A percentile compares a stretch with the other conserved stretches of the same genome.
Evolutionary conservation across 2,329 filamentous ascomycete genomes (phyloP).

Genomic region (Aspergillus felis): DNA sequence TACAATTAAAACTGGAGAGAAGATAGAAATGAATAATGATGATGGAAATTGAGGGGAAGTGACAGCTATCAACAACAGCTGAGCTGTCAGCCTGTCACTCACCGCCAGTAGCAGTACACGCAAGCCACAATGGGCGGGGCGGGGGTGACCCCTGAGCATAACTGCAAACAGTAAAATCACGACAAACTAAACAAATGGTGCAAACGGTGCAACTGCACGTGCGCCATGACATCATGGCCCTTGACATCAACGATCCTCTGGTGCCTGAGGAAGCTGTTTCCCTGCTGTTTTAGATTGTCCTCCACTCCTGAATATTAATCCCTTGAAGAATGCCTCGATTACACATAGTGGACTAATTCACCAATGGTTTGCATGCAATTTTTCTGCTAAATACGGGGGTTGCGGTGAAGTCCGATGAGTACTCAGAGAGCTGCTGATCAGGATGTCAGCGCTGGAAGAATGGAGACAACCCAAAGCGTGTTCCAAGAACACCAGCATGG

Average conservation of each 20-base stretch:
- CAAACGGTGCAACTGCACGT: constrained; percentile 6
- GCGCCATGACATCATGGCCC: constrained; percentile 27
- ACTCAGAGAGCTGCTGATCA: constrained; percentile 16
- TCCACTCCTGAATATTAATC: background rate
- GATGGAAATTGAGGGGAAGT: background rate
- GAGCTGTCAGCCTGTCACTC: constrained; percentile 23
- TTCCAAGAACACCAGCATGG: constrained; percentile 28
- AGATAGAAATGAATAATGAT: constrained; percentile 2
- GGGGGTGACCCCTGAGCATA: constrained; percentile 4
- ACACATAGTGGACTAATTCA: background rate
- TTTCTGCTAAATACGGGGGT: constrained; percentile 1
- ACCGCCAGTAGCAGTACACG: constrained; percentile 28
- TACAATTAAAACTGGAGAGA: background rate
- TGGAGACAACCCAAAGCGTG: constrained; percentile 14
- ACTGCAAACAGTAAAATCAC: constrained; percentile 18
- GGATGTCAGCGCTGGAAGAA: constrained; percentile 14
- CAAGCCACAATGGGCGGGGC: constrained; percentile 23
- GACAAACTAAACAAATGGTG: constrained; percentile 24
- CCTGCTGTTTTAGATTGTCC: background rate
- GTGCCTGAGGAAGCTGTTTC: constrained; percentile 5
- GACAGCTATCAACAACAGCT: constrained; percentile 14
- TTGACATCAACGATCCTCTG: constrained; percentile 12
- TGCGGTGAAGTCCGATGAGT: constrained; percentile 23
- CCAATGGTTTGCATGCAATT: background rate
- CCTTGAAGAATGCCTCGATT: background rate